phyloP scores from a whole-genome alignment of 1,284 basidiomycete species.

The Moesziomyces sp. region DNA sequence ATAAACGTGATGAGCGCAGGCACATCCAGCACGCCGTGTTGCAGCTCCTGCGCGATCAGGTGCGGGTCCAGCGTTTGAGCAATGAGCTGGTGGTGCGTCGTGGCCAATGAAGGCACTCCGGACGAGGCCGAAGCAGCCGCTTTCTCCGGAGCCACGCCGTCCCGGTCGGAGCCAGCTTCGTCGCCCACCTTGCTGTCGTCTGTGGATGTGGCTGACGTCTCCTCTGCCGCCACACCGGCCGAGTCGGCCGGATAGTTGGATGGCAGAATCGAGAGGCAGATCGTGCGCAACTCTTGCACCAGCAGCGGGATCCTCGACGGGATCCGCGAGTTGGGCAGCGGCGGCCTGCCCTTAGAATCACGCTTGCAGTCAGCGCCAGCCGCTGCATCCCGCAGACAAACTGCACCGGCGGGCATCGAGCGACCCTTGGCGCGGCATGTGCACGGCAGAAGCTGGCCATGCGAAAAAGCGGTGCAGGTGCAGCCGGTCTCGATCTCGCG shows the following conservation, averaged over 20 bases:
- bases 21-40: conserved; percentile 81
- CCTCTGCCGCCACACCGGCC: conserved; percentile 71
- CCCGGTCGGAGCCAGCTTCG: neutral
- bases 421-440: conserved; percentile 62
- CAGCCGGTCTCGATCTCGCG: conserved; percentile 83
- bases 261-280: conserved; percentile 82
- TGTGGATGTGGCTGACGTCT: neutral
- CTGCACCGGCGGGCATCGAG: conserved; percentile 1
- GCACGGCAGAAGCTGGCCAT: conserved; percentile 50
- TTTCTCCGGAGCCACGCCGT: neutral
- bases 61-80: conserved; percentile 71
- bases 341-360: too few relatives aligned
- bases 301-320: conserved; percentile 81
- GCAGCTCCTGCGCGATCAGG: conserved; percentile 83
- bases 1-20: conserved; percentile 82
- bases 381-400: neutral
- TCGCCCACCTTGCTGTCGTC: conserved; percentile 9
- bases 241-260: conserved; percentile 70
- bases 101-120: conserved; percentile 10
- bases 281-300: conserved; percentile 81
- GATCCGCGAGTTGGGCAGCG: conserved; percentile 19
- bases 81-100: conserved; percentile 66
- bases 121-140: conserved; percentile 3
- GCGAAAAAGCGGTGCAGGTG: conserved; percentile 81
- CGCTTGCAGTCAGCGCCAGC: neutral